A percentile compares a stretch with the other conserved stretches of the same genome.
phyloP scores from a whole-genome alignment of 2,329 filamentous ascomycete species.

The Dactylellina leptospora region DNA sequence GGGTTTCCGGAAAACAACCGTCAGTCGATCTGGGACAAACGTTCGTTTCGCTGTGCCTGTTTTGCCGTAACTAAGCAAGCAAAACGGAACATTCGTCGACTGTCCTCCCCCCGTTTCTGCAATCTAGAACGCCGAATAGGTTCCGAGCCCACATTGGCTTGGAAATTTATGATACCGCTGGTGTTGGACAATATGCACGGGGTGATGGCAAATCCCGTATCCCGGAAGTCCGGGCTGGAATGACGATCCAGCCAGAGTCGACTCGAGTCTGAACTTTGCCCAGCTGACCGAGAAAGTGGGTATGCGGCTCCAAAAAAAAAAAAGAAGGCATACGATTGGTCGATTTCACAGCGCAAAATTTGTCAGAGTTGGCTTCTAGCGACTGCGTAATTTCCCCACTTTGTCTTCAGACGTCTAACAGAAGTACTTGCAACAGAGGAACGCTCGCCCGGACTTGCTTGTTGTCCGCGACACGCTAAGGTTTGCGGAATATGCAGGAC shows the following conservation, averaged over 20 bases:
- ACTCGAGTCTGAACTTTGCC: slow-evolving; percentile 8
- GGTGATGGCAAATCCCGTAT: slow-evolving; percentile 26
- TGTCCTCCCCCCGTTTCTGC: background rate
- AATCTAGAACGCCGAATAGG: slow-evolving; percentile 36
- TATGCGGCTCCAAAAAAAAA: slow-evolving; percentile 24
- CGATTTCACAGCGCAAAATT: slow-evolving; percentile 22
- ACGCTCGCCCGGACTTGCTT: slow-evolving; percentile 22
- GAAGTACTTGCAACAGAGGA: background rate
- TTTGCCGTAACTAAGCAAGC: background rate
- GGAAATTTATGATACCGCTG: slow-evolving; percentile 30
- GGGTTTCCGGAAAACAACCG: background rate
- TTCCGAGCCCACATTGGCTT: slow-evolving; percentile 1
- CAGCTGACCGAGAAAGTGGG: slow-evolving; percentile 31
- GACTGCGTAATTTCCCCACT: background rate
- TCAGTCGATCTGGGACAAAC: background rate
- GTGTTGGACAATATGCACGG: slow-evolving; percentile 44
- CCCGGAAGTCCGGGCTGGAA: slow-evolving; percentile 10
- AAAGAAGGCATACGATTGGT: too few species aligned
- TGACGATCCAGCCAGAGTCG: background rate
- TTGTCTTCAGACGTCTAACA: background rate
- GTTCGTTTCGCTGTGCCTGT: slow-evolving; percentile 18
- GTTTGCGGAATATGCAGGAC: slow-evolving; percentile 33
- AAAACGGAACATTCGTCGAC: slow-evolving; percentile 4
- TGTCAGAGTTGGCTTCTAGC: slow-evolving; percentile 36
- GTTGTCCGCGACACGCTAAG: background rate